Percentiles rank a stretch among this genome's conserved stretches.
Conservation (phyloP, 331 rosid genomes). For the Malus hybrid region DNA sequence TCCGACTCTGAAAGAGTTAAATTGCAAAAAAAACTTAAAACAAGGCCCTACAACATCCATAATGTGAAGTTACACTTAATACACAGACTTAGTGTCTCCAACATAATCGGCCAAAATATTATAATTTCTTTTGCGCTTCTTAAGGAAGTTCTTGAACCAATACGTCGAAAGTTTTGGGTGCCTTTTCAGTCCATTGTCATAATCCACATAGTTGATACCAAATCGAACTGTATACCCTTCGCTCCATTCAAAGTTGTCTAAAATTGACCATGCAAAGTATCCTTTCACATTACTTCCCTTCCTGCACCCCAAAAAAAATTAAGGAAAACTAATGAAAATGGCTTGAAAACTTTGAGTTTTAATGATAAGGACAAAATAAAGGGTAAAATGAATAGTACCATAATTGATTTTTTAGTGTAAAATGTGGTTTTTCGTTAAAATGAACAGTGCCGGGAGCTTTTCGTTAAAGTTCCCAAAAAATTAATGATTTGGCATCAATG, state of each 20-base stretch:
- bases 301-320: neutral
- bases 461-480: too few relatives aligned
- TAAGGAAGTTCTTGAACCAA: slow-evolving; percentile 21
- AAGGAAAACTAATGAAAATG: too few relatives aligned
- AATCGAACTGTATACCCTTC: slow-evolving; percentile 24
- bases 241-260: slow-evolving; percentile 24
- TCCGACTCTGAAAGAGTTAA: neutral
- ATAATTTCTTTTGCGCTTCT: neutral
- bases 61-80: neutral
- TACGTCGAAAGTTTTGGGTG: slow-evolving; percentile 15
- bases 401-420: too few relatives aligned
- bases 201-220: slow-evolving; percentile 21
- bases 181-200: slow-evolving; percentile 13
- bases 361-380: too few relatives aligned
- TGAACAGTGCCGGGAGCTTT: too few relatives aligned
- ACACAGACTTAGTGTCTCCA: neutral
- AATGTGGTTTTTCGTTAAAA: too few relatives aligned
- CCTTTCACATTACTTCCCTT: slow-evolving; percentile 15
- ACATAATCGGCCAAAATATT: neutral
- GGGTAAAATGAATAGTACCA: too few relatives aligned
- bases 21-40: neutral
- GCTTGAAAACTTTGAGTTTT: too few relatives aligned
- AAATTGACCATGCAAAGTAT: slow-evolving; percentile 31
- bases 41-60: neutral
- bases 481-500: neutral